A percentile compares a stretch with the other conserved stretches of the same genome.
phyloP scores from a whole-genome alignment of 2,329 filamentous ascomycete species.

The Penicillium rolfsii region DNA sequence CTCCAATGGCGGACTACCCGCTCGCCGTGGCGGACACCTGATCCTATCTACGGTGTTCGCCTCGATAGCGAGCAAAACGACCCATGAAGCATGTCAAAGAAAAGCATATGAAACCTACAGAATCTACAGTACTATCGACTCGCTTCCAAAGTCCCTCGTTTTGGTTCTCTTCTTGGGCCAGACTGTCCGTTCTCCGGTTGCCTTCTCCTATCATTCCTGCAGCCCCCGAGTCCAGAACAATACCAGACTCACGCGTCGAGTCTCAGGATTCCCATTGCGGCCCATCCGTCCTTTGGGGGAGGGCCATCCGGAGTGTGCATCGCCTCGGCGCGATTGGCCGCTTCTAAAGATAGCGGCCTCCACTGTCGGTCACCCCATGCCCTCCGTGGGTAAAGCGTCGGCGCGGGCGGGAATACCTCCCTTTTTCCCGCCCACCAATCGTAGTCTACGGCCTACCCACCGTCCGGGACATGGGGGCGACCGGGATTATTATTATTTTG shows the following conservation, averaged over 20 bases:
- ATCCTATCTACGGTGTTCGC: background rate
- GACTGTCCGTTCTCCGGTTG: background rate
- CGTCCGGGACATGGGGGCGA: conserved; percentile 18
- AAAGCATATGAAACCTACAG: background rate
- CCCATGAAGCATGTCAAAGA: background rate
- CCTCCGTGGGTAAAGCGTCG: conserved; percentile 18
- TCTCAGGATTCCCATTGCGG: conserved; percentile 17
- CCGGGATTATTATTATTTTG: background rate
- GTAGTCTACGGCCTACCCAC: conserved; percentile 4
- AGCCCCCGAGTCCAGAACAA: conserved; percentile 11
- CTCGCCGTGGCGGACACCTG: background rate
- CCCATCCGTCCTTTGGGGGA: conserved; percentile 17
- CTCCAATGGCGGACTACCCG: background rate
- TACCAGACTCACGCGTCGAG: background rate
- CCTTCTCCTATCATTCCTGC: background rate
- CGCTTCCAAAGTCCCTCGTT: too few relatives aligned
- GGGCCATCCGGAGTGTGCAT: conserved; percentile 11
- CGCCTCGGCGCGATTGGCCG: conserved; percentile 22
- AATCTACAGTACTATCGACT: background rate
- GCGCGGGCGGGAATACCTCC: conserved; percentile 14
- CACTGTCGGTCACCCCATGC: conserved; percentile 17
- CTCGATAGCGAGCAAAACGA: background rate
- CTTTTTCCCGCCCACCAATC: conserved; percentile 24
- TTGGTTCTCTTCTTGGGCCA: background rate
- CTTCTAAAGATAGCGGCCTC: conserved; percentile 35